Percentiles rank a stretch among this genome's conserved stretches.
These are phyloP conservation scores for Candida anglica DNA, from an alignment of 805 yeast species.

Conservation along the genomic window DNA sequence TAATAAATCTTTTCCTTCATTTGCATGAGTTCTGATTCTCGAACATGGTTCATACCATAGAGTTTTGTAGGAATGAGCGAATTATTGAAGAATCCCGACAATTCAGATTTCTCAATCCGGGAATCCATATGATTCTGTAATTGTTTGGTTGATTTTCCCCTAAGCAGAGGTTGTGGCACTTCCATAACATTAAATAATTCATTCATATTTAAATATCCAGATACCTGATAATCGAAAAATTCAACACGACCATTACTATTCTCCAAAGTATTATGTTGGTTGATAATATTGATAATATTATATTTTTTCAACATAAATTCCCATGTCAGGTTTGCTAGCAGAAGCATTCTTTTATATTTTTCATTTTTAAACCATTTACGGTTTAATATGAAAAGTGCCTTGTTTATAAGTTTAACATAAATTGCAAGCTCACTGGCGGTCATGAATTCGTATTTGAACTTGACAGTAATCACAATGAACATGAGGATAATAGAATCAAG, in stretches of 20 bases:
- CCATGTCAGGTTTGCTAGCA: slow-evolving; percentile 41
- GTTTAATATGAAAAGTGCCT: slow-evolving; percentile 38
- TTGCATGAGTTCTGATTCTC: slow-evolving; percentile 24
- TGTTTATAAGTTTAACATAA: slow-evolving; percentile 38
- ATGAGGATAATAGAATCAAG: slow-evolving; percentile 53
- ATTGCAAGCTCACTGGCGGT: slow-evolving; percentile 31
- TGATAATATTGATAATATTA: slow-evolving; percentile 25
- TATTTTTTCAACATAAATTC: slow-evolving; percentile 37
- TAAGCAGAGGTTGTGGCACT: slow-evolving; percentile 38
- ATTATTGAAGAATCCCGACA: slow-evolving; percentile 1
- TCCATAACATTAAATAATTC: slow-evolving; percentile 40
- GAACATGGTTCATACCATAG: slow-evolving; percentile 6
- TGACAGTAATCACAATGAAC: slow-evolving; percentile 49
- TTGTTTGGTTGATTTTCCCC: slow-evolving; percentile 3
- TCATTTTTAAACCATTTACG: slow-evolving; percentile 44
- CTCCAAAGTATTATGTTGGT: slow-evolving; percentile 12
- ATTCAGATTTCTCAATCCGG: neutral
- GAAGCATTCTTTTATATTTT: slow-evolving; percentile 41
- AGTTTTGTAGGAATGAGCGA: slow-evolving; percentile 3
- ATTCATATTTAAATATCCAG: slow-evolving; percentile 35
- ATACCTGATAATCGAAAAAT: slow-evolving; percentile 38
- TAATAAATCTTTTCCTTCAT: slow-evolving; percentile 36
- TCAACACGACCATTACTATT: slow-evolving; percentile 18
- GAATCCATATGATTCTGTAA: too few species aligned
- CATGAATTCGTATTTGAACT: slow-evolving; percentile 42